Evolutionary conservation across 371 early-diverging fungal genomes (phyloP).

Genomic region (Mortierella sp.): DNA sequence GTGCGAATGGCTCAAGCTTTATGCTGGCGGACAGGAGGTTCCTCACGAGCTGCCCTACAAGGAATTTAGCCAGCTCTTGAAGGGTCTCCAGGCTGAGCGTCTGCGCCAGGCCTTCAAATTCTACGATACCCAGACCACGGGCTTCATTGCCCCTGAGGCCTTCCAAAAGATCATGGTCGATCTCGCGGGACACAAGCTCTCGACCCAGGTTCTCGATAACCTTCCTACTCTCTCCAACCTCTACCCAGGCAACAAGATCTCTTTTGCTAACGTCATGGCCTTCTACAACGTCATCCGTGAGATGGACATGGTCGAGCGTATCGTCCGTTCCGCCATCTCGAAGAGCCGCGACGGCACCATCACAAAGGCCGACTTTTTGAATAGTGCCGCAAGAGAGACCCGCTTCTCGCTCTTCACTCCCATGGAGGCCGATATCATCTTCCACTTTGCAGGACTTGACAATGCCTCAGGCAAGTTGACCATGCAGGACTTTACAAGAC

Average conservation of each 20-base stretch:
- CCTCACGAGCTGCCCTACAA: conserved; percentile 66
- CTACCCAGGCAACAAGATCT: conserved; percentile 62
- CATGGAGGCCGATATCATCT: conserved; percentile 82
- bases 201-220: conserved; percentile 68
- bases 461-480: conserved; percentile 59
- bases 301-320: conserved; percentile 71
- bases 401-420: conserved; percentile 76
- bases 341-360: conserved; percentile 59
- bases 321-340: conserved; percentile 63
- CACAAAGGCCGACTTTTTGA: conserved; percentile 65
- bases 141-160: conserved; percentile 68
- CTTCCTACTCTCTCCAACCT: conserved; percentile 67
- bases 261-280: conserved; percentile 65
- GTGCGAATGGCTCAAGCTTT: conserved; percentile 73
- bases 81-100: conserved; percentile 77
- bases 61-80: conserved; percentile 80
- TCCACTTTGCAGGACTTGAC: conserved; percentile 75
- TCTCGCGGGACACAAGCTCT: conserved; percentile 70
- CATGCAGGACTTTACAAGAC: conserved; percentile 66
- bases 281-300: conserved; percentile 76
- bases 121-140: conserved; percentile 69
- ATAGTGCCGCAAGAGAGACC: conserved; percentile 59
- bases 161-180: conserved; percentile 70
- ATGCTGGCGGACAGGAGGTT: conserved; percentile 64
- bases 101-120: conserved; percentile 78